Conservation (phyloP, 768 basidiomycete genomes). For the Xerocomus brunneocitrinus region DNA sequence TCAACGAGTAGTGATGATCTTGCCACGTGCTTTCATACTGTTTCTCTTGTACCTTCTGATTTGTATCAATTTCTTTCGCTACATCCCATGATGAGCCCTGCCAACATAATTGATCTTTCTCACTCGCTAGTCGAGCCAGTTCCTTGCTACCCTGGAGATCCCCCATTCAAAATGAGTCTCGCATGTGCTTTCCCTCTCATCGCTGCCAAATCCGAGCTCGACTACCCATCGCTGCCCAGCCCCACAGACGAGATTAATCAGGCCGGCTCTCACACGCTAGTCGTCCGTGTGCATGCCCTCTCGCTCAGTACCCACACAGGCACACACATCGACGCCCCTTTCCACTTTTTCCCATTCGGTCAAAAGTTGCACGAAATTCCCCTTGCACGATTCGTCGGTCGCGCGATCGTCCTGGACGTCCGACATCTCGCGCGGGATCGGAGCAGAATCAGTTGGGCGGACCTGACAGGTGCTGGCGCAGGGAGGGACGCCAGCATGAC, state of each 20-base stretch:
- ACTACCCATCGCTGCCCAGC: not conserved
- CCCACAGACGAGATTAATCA: conserved; percentile 16
- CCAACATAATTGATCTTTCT: conserved; percentile 24
- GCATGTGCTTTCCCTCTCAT: conserved; percentile 16
- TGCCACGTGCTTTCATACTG: not conserved
- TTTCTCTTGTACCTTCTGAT: not conserved
- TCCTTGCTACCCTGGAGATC: conserved; percentile 29
- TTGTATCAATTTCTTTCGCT: not conserved
- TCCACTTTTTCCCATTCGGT: conserved; percentile 61
- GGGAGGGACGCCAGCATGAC: not conserved
- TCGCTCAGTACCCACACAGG: conserved; percentile 67
- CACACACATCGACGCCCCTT: conserved; percentile 77
- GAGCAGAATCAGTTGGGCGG: conserved; percentile 52
- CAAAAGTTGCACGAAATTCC: conserved; percentile 55
- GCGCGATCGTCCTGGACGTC: conserved; percentile 54
- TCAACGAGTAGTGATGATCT: not conserved
- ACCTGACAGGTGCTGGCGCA: conserved; percentile 3
- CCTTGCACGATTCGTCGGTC: conserved; percentile 49
- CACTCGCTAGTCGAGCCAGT: conserved; percentile 20
- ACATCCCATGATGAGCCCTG: conserved; percentile 11
- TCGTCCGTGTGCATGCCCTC: conserved; percentile 34
- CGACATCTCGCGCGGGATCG: conserved; percentile 37
- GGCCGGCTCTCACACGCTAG: conserved; percentile 3
- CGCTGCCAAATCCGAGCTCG: not conserved
- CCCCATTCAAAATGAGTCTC: conserved; percentile 18